Evolutionary conservation across 768 basidiomycete genomes (phyloP), one percentile per base, ranked within the genome.

Genomic region (Crassisporium funariophilum): DNA sequence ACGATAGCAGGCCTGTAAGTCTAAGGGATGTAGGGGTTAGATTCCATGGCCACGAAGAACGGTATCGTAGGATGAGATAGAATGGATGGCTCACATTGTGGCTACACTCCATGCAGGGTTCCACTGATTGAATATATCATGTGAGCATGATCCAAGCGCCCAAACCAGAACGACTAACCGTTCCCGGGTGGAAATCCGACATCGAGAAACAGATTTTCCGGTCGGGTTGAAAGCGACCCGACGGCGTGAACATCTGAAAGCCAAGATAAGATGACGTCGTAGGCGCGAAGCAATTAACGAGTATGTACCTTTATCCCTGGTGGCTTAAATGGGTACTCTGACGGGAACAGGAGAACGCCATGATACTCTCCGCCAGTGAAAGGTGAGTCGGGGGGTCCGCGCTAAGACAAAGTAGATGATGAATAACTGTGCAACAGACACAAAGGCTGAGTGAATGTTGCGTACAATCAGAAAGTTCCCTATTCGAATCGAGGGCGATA

Each of bases 121-220:
- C 93, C 92, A 94, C 88, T 92, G 50, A 27, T 52, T 24, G 25
- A 29, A 17, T 22, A 31, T 35, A 33, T 41, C 35, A 44, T 34
- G 47, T 53, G 23, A 49, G 34, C 36, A 29, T 41, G 23, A 19
- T 15, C 24, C 31, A 42, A 4, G 35, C 25, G 21, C 19, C 41
- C 34, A 11, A 23, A n/a, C 21, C 20, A 27, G 34, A 39, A 50
- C 17, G 2, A 79, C 88, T 64, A 56, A 91, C 90, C 10, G 88
- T 80, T 51, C 90, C 91, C 0, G 92, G 91, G 60, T 94, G 92
- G 61, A 92, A 94, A 66, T 94, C 91, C 3, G 91, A 93, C 93
- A 98, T 97, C 17, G 92, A 95, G 71, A 97, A 95, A 64, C 95
- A 98, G 45, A 98, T 97, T 78, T 94, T 97, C 72, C 83, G 85